Evolutionary conservation across 176 grass and related monocot species (phyloP), one percentile per base, ranked within the genome.

Genomic region (Oryza glaberrima): DNA sequence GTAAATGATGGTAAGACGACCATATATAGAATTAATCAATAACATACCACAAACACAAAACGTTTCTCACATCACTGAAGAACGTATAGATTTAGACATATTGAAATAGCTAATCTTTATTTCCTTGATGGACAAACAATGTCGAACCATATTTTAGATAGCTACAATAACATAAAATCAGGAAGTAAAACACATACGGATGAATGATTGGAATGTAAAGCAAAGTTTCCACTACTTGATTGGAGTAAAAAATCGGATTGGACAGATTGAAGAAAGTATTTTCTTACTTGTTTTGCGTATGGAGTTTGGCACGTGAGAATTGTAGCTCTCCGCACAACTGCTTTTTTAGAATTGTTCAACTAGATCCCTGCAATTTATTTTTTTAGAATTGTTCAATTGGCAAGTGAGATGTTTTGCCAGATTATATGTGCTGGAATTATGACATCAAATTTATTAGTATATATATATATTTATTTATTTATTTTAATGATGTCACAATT

Each of bases 401-500:
- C 17, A 23, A 16, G 44, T 77, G 10, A 43, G 60, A n/a, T 80
- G 47, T 47, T 40, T 64, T 70, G 22, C 77, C 14, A 15, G 79
- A 78, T 79, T 74, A 79, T 73, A 82, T 14, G 67, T 90, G 46
- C 36, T 86, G 65, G 25, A 60, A 77, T 17, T 48, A 11, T 90
- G 75, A 86, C 4, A 2, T 82, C 46, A 69, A 78, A 41, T 73
- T 82, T 77, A 28, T 47, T 51, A 15, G 22, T 67, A 4, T 82
- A 10, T 78, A 46, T 75, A 54, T 72, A 77, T 38, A 38, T 78
- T 36, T 75, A 54, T 72, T 64, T 38, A 38, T 38, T 85, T 77
- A 71, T 77, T 76, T 81, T 77, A 77, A 61, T 58, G 35, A 82
- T 47, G 46, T 0, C 13, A 48, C 5, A 13, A 44, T 47, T 69